Evolutionary conservation across 2,329 filamentous ascomycete species (phyloP), one percentile per base, ranked within the genome.

Genomic region (Arthroderma uncinatum): DNA sequence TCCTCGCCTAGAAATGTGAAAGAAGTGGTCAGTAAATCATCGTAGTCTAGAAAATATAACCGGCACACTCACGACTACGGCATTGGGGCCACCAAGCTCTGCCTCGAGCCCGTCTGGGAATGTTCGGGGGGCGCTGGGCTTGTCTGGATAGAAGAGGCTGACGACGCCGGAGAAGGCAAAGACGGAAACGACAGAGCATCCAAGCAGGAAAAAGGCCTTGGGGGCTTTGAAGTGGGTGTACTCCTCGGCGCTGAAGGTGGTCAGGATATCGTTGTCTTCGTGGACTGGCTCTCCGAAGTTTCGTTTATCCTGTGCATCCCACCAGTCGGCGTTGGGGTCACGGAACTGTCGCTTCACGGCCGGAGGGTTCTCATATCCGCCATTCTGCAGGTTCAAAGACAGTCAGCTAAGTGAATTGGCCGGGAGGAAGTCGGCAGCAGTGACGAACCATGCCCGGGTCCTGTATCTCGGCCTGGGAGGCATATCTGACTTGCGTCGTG

Each of bases 251-350:
- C 88, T 86, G 75, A 98, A 92, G 62, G 95, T 86, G 65, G 90
- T 91, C 58, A 97, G 79, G 58, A 90, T 80, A 71, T 98, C 94
- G 73, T 96, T 87, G 73, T 98, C 93, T 74, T 98, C 94, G 73
- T 98, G 92, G 55, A 95, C 83, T 10, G 92, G 89, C 74, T 98
- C 94, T 73, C 91, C 91, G 71, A 88, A 97, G 80, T 98, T 97
- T 68, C 93, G 84, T 71, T 91, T 85, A 74, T 97, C 93, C 76
- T 98, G 93, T 73, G 90, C 87, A 75, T 98, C 92, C 89, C 90
- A 97, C 89, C 90, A 98, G 70, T 89, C 85, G 69, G 75, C 92
- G 71, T 97, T 82, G 36, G 94, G 93, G 73, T 97, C 93, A 71
- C 93, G 89, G 76, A 89, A 87, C 73, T 90, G 85, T 65, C 92